Evolutionary conservation across 192 early-diverging fungal genomes (phyloP), one percentile per base, ranked within the genome.

Genomic region (Backusella tuberculispora): DNA sequence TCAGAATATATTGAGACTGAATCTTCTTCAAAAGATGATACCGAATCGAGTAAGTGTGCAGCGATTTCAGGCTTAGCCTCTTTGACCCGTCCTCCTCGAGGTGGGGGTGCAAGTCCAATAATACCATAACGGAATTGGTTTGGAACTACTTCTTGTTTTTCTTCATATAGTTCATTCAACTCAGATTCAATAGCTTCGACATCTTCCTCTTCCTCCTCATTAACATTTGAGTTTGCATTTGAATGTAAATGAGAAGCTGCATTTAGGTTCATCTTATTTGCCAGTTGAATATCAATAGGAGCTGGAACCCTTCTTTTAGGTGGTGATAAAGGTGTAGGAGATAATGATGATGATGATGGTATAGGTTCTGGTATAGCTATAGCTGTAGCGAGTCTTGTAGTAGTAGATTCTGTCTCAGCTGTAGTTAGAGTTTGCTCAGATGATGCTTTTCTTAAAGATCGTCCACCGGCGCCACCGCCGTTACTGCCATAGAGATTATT

Each of bases 1-100:
- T 60, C 53, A 10, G 53, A 60, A 12, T 60, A 60, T 26, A 60
- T 60, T 5, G 53, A 60, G 53, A 19, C 53, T 19, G 53, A 26
- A 10, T 60, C 53, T 60, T 60, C 53, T 60, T 60, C 53, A 26
- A 60, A 60, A 5, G 53, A 26, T 24, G 53, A 60, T 13, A 60
- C 53, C 21, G 53, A 60, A 60, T 60, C 53, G 21, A 60, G 53
- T 26, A 60, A 60, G 53, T 60, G 53, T 24, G 53, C 53, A 4
- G 53, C 26, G 53, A 60, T 60, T 60, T 60, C 53, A 26, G 53
- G 53, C 53, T 60, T 60, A 19, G 53, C 53, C 41, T 67, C 66
- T 67, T 67, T 67, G 17, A 43, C 41, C 12, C 66, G 66, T 42
- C 38, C 66, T 67, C 66, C 24, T 69, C 68, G 43, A 15, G 68